Conservation (phyloP, 1,284 basidiomycete genomes). For the Rhodotorula sp. region DNA sequence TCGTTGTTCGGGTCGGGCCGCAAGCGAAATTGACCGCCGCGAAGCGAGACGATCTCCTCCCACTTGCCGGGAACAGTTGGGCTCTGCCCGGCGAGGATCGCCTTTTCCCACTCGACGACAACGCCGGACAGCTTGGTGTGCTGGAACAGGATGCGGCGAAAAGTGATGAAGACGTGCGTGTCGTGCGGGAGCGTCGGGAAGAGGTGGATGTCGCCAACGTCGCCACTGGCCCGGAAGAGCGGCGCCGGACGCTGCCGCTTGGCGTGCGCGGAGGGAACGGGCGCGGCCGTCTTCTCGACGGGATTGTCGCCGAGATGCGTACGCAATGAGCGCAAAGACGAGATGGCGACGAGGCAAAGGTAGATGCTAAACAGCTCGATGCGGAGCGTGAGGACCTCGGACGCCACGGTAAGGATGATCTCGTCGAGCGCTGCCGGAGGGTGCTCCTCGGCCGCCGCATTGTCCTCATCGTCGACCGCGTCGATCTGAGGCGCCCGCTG, state of each 20-base stretch:
- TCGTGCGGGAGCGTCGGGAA: conserved; percentile 48
- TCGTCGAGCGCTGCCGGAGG: conserved; percentile 46
- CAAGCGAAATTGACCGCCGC: conserved; percentile 61
- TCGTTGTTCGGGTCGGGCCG: conserved; percentile 44
- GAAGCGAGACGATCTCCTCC: conserved; percentile 75
- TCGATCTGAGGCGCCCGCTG: conserved; percentile 40
- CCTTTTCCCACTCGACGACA: conserved; percentile 37
- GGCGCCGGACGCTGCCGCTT: conserved; percentile 24
- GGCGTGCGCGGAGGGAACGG: conserved; percentile 32
- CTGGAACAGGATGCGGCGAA: conserved; percentile 34
- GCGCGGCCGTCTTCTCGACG: background rate
- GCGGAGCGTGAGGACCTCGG: conserved; percentile 56
- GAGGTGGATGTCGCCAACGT: conserved; percentile 48
- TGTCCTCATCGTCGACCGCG: conserved; percentile 22
- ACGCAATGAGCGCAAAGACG: conserved; percentile 58
- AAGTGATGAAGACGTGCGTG: conserved; percentile 43
- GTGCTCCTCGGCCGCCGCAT: conserved; percentile 26
- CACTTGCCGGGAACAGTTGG: conserved; percentile 57
- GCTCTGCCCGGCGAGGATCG: conserved; percentile 55
- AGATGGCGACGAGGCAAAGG: conserved; percentile 66
- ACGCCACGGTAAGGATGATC: conserved; percentile 54
- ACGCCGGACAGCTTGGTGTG: conserved; percentile 11
- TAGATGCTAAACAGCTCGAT: conserved; percentile 73
- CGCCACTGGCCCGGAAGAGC: conserved; percentile 41
- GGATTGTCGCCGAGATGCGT: conserved; percentile 18